These are phyloP conservation scores for Nannochloropsis granulata DNA, from an alignment of 108 stramenopile genomes.

Conservation along the genomic window DNA sequence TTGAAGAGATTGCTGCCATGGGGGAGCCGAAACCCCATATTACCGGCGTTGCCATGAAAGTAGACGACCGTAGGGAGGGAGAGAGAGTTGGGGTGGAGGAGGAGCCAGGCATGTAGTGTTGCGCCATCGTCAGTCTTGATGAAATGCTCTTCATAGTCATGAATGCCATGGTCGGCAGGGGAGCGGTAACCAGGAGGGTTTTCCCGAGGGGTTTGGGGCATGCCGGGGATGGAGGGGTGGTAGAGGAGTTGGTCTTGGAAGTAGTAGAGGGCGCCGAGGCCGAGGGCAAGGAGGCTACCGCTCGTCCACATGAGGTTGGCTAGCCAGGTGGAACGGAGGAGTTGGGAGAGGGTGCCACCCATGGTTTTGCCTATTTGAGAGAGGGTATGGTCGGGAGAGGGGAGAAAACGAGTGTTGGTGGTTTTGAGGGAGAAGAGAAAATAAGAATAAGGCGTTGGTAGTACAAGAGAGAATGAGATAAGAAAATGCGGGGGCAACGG, in stretches of 20 bases:
- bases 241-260: constrained; percentile 37
- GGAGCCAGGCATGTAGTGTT: constrained; percentile 34
- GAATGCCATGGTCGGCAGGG: constrained; percentile 20
- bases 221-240: constrained; percentile 23
- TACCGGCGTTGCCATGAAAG: constrained; percentile 96
- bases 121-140: constrained; percentile 18
- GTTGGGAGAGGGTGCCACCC: background rate
- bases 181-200: constrained; percentile 17
- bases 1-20: constrained; percentile 61
- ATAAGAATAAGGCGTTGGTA: no score
- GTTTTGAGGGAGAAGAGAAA: no score
- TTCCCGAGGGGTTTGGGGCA: constrained; percentile 2
- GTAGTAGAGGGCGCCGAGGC: constrained; percentile 1
- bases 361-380: background rate
- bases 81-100: constrained; percentile 40
- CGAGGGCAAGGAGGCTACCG: background rate
- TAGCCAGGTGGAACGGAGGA: background rate
- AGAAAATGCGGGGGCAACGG: no score
- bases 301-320: background rate
- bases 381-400: no score
- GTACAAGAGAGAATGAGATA: no score
- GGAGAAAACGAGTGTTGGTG: no score
- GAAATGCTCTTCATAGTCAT: constrained; percentile 19
- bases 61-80: constrained; percentile 66
- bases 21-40: constrained; percentile 79